phyloP scores from a whole-genome alignment of 106 monocot species.

The Triglochin maritima region DNA sequence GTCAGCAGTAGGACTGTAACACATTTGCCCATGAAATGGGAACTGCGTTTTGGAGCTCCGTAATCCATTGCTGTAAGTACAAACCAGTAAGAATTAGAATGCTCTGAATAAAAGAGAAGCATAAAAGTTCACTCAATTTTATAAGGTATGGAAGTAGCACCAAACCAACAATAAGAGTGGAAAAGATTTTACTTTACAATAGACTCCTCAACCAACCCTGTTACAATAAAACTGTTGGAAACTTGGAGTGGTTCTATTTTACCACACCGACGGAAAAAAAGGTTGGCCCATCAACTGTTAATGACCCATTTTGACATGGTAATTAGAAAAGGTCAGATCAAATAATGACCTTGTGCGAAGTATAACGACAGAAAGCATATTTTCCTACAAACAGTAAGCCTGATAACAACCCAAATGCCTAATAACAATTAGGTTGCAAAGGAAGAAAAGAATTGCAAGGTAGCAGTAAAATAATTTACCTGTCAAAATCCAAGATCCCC shows the following conservation, averaged over 20 bases:
- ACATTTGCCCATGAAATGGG: background rate
- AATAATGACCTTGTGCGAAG: background rate
- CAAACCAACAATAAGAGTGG: background rate
- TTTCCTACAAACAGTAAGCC: background rate
- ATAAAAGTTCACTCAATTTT: background rate
- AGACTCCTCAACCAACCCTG: background rate
- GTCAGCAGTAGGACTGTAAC: background rate
- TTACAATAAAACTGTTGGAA: background rate
- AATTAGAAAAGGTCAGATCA: background rate
- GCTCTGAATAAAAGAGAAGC: background rate
- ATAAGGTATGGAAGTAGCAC: background rate
- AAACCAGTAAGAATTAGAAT: background rate
- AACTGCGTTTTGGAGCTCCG: background rate
- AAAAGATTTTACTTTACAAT: background rate
- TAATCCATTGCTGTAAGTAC: background rate
- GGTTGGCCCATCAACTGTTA: too few species aligned
- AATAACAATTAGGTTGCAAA: background rate
- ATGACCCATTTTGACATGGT: background rate
- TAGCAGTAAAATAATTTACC: conserved; percentile 10
- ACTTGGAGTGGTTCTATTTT: background rate
- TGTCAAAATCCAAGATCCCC: conserved; percentile 32
- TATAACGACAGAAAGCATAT: background rate
- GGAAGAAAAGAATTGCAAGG: background rate
- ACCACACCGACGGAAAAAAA: background rate
- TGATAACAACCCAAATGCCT: background rate